Percentiles rank a stretch among this genome's conserved stretches.
Evolutionary conservation across 2,329 filamentous ascomycete species (phyloP).

Genomic region (Amylocarpus encephaloides): DNA sequence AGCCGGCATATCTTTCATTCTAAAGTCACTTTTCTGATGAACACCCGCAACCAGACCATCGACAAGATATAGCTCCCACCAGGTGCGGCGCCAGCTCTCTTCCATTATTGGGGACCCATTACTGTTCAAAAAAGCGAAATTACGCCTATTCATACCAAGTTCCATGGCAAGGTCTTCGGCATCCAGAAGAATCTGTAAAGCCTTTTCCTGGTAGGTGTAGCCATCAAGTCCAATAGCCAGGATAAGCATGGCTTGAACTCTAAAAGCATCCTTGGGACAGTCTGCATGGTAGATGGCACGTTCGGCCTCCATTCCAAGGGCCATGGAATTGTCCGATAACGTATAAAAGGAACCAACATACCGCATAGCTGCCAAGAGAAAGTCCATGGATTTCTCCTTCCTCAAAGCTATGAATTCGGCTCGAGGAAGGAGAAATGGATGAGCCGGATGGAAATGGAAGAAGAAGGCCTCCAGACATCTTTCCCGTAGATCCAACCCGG

Average conservation of each 20-base stretch:
- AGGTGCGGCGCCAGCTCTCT: constrained; percentile 79
- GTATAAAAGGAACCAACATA: constrained; percentile 17
- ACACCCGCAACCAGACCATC: constrained; percentile 80
- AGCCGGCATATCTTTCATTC: constrained; percentile 56
- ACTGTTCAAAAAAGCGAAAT: constrained; percentile 59
- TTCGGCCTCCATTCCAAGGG: constrained; percentile 15
- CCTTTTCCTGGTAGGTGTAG: constrained; percentile 61
- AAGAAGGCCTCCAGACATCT: constrained; percentile 22
- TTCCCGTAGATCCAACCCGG: constrained; percentile 22
- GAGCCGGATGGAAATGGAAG: constrained; percentile 17
- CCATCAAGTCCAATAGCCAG: constrained; percentile 73
- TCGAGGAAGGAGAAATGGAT: constrained; percentile 20
- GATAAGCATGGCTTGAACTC: constrained; percentile 72
- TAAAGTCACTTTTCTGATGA: constrained; percentile 62
- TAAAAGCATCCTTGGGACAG: constrained; percentile 36
- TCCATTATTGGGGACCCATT: constrained; percentile 61
- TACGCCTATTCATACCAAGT: constrained; percentile 64
- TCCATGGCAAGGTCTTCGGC: constrained; percentile 67
- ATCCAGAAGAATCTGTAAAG: constrained; percentile 57
- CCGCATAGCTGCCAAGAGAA: constrained; percentile 17
- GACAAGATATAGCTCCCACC: constrained; percentile 66
- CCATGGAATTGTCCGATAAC: constrained; percentile 6
- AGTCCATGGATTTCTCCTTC: constrained; percentile 8
- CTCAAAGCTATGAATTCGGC: constrained; percentile 13
- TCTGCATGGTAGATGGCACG: constrained; percentile 8